These are phyloP conservation scores for Cyclotella atomus DNA, from an alignment of 108 stramenopile genomes.

Conservation along the genomic window DNA sequence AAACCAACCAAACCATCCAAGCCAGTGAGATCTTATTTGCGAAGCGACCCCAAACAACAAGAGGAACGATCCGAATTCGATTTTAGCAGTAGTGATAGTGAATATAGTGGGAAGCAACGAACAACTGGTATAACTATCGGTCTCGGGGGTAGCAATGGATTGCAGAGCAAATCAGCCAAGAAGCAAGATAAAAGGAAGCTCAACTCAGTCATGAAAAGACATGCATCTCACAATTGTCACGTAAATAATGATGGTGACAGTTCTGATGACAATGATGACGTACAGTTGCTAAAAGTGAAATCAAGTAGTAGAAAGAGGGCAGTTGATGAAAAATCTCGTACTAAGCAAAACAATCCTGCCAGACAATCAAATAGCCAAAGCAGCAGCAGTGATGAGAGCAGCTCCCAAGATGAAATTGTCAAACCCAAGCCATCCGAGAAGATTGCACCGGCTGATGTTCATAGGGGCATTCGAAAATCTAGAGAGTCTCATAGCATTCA, in stretches of 20 bases:
- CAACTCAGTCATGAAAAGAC: neutral
- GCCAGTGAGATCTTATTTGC: neutral
- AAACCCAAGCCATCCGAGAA: neutral
- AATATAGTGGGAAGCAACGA: neutral
- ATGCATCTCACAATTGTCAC: neutral
- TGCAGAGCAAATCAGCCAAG: neutral
- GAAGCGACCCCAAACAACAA: neutral
- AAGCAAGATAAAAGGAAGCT: neutral
- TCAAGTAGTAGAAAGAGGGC: too few species aligned
- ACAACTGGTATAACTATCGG: too few species aligned
- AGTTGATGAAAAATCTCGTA: too few species aligned
- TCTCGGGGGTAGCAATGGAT: neutral
- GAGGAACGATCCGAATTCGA: neutral
- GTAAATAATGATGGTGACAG: neutral
- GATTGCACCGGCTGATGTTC: neutral
- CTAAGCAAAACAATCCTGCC: too few species aligned
- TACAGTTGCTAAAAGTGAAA: too few species aligned
- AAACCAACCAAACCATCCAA: neutral
- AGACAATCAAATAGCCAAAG: neutral
- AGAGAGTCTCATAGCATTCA: neutral
- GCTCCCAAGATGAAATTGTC: neutral
- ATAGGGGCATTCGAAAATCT: neutral
- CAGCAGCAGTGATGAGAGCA: constrained; percentile 3
- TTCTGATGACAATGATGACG: neutral
- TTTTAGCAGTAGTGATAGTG: neutral